Conservation (phyloP, 495 filamentous ascomycete genomes). For the Neurospora terricola region DNA sequence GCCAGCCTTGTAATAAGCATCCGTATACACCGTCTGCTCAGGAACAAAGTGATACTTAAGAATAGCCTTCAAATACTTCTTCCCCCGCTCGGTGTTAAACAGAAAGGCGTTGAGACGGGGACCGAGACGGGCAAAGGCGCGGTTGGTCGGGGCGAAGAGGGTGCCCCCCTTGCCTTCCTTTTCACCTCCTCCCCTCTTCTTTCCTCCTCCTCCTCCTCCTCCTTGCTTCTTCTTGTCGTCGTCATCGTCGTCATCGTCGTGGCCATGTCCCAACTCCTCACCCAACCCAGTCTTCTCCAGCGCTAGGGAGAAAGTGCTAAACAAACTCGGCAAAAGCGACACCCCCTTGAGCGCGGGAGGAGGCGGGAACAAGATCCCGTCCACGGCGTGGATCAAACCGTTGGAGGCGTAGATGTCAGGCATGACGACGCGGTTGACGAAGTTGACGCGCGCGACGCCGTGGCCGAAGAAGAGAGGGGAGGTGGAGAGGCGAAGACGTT, state of each 20-base stretch:
- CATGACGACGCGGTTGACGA: conserved; percentile 54
- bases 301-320: conserved; percentile 66
- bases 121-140: conserved; percentile 63
- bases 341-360: conserved; percentile 49
- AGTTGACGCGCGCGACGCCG: conserved; percentile 54
- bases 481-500: conserved; percentile 53
- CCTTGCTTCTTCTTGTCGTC: neutral
- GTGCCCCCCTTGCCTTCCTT: conserved; percentile 37
- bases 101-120: conserved; percentile 63
- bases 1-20: conserved; percentile 52
- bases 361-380: conserved; percentile 64
- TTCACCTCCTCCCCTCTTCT: neutral
- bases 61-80: conserved; percentile 60
- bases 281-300: conserved; percentile 58
- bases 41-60: conserved; percentile 69
- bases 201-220: neutral
- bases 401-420: conserved; percentile 57
- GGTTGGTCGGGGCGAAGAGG: conserved; percentile 67
- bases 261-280: conserved; percentile 4
- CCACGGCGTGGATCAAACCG: conserved; percentile 70
- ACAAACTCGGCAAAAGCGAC: conserved; percentile 56
- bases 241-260: neutral
- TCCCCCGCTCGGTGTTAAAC: conserved; percentile 55
- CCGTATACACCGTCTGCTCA: conserved; percentile 71
- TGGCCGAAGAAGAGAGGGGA: conserved; percentile 29